Evolutionary conservation across 495 filamentous ascomycete genomes (phyloP).

Genomic region (Penicillium tannophilum): DNA sequence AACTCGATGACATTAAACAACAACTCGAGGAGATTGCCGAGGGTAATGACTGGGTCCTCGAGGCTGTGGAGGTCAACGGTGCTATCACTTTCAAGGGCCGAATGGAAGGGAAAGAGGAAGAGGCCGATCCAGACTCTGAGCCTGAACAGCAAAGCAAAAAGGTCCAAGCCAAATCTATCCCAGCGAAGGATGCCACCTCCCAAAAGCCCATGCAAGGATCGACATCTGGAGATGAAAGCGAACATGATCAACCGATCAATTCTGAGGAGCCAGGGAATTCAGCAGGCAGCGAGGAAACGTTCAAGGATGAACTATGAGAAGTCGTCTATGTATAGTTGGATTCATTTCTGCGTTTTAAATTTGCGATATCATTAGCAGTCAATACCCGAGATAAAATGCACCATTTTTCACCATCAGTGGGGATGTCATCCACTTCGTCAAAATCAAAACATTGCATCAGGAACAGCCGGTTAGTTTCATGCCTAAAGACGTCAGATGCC

Average conservation of each 20-base stretch:
- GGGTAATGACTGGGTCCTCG: slow-evolving; percentile 52
- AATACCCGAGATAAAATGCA: not conserved
- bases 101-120: slow-evolving; percentile 32
- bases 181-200: slow-evolving; percentile 8
- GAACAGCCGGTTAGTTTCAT: slow-evolving; percentile 31
- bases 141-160: slow-evolving; percentile 34
- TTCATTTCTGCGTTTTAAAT: not conserved
- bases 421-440: not conserved
- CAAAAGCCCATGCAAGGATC: slow-evolving; percentile 12
- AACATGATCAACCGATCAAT: slow-evolving; percentile 9
- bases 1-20: slow-evolving; percentile 64
- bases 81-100: slow-evolving; percentile 52
- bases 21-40: slow-evolving; percentile 47
- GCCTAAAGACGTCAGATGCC: slow-evolving; percentile 33
- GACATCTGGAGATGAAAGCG: slow-evolving; percentile 19
- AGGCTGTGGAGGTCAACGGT: slow-evolving; percentile 47
- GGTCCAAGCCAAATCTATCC: slow-evolving; percentile 9
- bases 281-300: slow-evolving; percentile 54
- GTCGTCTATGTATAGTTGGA: slow-evolving; percentile 11
- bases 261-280: slow-evolving; percentile 21
- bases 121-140: slow-evolving; percentile 15
- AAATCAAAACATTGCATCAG: slow-evolving; percentile 7
- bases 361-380: not conserved
- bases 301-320: slow-evolving; percentile 58
- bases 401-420: not conserved